Evolutionary conservation across 2,329 filamentous ascomycete genomes (phyloP).

Genomic region (Triangularia verruculosa): DNA sequence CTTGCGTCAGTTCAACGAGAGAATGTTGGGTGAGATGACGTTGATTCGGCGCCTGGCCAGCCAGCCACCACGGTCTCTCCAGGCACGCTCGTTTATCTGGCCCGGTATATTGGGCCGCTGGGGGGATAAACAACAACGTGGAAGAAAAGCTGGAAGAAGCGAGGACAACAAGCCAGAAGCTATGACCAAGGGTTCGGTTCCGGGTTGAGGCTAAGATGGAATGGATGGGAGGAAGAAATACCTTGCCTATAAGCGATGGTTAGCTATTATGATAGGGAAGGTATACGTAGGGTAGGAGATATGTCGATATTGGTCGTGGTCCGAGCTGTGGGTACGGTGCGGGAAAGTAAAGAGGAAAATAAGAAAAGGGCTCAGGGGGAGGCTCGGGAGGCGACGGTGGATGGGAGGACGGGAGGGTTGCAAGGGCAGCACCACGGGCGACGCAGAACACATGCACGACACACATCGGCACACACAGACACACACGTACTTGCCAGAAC

Average conservation of each 20-base stretch:
- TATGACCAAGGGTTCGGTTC: background rate
- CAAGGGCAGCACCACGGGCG: background rate
- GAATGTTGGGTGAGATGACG: background rate
- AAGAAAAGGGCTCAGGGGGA: constrained; percentile 6
- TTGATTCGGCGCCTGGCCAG: background rate
- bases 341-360: background rate
- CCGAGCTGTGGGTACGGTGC: background rate
- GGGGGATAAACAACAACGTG: background rate
- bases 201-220: background rate
- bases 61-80: background rate
- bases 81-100: background rate
- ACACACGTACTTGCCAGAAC: constrained; percentile 82
- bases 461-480: background rate
- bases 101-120: background rate
- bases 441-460: background rate
- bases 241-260: constrained; percentile 1
- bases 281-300: background rate
- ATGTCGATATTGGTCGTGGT: background rate
- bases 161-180: background rate
- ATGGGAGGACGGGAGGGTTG: constrained; percentile 4
- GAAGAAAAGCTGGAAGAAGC: background rate
- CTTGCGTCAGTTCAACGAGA: background rate
- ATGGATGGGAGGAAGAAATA: constrained; percentile 5
- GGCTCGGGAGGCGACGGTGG: background rate
- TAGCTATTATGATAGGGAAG: background rate